Percentiles rank a stretch among this genome's conserved stretches.
Conservation (phyloP, 2,329 filamentous ascomycete genomes). For the Apiospora marii region DNA sequence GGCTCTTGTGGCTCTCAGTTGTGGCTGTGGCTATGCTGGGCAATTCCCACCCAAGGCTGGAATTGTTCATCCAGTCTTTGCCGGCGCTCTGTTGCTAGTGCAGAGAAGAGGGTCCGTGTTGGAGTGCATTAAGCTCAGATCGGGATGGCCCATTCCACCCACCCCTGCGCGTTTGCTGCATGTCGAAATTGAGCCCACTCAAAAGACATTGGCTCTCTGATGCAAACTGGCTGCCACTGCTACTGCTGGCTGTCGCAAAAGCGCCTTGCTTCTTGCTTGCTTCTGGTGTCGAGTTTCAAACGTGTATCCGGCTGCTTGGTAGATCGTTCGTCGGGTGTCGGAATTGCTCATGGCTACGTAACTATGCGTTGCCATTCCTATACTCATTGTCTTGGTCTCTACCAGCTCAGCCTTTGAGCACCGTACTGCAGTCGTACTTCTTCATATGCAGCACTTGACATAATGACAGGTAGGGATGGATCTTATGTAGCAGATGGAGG, state of each 20-base stretch:
- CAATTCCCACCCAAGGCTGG: neutral
- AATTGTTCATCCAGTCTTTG: neutral
- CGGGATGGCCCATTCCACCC: neutral
- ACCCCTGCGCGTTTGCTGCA: slow-evolving; percentile 7
- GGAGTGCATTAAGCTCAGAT: slow-evolving; percentile 1
- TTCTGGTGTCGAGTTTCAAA: slow-evolving; percentile 10
- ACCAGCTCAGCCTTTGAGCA: too few species aligned
- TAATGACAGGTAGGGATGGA: neutral
- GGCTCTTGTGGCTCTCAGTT: neutral
- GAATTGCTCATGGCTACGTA: neutral
- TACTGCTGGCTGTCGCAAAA: neutral
- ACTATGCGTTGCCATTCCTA: too few species aligned
- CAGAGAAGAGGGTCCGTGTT: neutral
- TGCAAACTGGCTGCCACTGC: neutral
- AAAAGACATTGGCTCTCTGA: slow-evolving; percentile 11
- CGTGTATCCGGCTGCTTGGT: neutral
- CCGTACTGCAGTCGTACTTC: too few species aligned
- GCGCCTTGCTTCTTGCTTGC: slow-evolving; percentile 14
- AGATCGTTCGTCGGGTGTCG: neutral
- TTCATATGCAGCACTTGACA: too few species aligned
- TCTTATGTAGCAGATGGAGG: too few species aligned
- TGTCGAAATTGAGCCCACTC: slow-evolving; percentile 9
- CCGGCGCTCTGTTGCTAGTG: neutral
- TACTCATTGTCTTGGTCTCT: too few species aligned
- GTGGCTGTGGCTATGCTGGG: neutral